Evolutionary conservation across 2,329 filamentous ascomycete species (phyloP).

Genomic region (Trichoderma arundinaceum): DNA sequence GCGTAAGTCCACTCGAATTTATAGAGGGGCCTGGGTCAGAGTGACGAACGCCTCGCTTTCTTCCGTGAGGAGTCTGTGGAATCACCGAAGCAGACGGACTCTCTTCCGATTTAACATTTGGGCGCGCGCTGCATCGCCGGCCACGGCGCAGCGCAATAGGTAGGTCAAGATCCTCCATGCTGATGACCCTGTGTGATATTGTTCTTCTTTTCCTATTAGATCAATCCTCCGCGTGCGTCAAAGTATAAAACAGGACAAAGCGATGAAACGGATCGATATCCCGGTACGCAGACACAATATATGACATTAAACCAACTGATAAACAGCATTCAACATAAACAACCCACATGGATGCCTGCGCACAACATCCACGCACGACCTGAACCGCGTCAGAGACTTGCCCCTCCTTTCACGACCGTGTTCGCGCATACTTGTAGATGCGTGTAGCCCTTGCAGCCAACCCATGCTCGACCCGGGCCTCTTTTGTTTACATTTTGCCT

Average conservation of each 20-base stretch:
- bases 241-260: background rate
- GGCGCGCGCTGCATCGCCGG: conserved; percentile 51
- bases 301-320: background rate
- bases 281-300: too few species aligned
- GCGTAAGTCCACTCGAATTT: conserved; percentile 61
- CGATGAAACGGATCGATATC: too few species aligned
- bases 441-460: conserved; percentile 24
- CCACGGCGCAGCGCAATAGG: conserved; percentile 63
- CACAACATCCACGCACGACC: background rate
- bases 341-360: background rate
- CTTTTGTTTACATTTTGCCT: conserved; percentile 56
- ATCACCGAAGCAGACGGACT: conserved; percentile 26
- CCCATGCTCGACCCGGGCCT: conserved; percentile 1
- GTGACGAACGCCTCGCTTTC: conserved; percentile 61
- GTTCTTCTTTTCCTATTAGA: background rate
- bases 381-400: conserved; percentile 22
- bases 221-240: background rate
- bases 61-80: conserved; percentile 42
- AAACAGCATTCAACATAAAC: background rate
- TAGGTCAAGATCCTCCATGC: conserved; percentile 51
- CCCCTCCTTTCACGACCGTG: conserved; percentile 17
- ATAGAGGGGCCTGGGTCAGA: conserved; percentile 59
- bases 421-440: background rate
- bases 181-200: background rate
- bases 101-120: conserved; percentile 38